A percentile compares a stretch with the other conserved stretches of the same genome.
These are phyloP conservation scores for Jamesozyma spencerorum DNA, from an alignment of 805 yeast genomes.

Conservation along the genomic window DNA sequence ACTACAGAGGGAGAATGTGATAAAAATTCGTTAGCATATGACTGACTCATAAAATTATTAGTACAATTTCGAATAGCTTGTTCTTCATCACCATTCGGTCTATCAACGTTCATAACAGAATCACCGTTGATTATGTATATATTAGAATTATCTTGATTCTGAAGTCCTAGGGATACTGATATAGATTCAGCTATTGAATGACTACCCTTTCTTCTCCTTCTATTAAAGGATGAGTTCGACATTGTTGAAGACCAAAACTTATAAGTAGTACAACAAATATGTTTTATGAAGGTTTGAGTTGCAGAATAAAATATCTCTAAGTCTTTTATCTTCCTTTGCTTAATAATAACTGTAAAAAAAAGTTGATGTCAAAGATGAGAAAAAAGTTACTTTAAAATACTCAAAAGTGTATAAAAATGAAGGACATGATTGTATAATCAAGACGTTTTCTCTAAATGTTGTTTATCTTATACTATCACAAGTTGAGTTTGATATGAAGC, in stretches of 20 bases:
- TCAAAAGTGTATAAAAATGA: too few relatives aligned
- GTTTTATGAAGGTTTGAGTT: too few relatives aligned
- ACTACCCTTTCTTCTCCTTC: slow-evolving; percentile 3
- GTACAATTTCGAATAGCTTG: slow-evolving; percentile 1
- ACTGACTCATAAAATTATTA: slow-evolving; percentile 22
- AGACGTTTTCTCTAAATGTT: too few relatives aligned
- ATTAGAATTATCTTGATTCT: slow-evolving; percentile 10
- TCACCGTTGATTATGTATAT: background rate
- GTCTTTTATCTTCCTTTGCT: too few relatives aligned
- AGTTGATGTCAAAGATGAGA: too few relatives aligned
- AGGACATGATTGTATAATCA: too few relatives aligned
- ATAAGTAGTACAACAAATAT: too few relatives aligned
- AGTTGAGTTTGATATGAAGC: too few relatives aligned
- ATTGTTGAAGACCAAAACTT: background rate
- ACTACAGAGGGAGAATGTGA: slow-evolving; percentile 13
- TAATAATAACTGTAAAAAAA: too few relatives aligned
- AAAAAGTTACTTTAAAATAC: too few relatives aligned
- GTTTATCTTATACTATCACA: too few relatives aligned
- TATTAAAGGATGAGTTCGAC: background rate
- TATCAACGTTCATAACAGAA: background rate
- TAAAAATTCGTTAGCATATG: slow-evolving; percentile 24
- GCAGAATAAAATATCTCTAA: too few relatives aligned
- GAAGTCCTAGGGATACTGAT: slow-evolving; percentile 26
- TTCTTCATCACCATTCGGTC: background rate
- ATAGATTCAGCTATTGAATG: slow-evolving; percentile 23